A percentile compares a stretch with the other conserved stretches of the same genome.
Evolutionary conservation across 2,329 filamentous ascomycete species (phyloP).

Genomic region (Ilyonectria robusta): DNA sequence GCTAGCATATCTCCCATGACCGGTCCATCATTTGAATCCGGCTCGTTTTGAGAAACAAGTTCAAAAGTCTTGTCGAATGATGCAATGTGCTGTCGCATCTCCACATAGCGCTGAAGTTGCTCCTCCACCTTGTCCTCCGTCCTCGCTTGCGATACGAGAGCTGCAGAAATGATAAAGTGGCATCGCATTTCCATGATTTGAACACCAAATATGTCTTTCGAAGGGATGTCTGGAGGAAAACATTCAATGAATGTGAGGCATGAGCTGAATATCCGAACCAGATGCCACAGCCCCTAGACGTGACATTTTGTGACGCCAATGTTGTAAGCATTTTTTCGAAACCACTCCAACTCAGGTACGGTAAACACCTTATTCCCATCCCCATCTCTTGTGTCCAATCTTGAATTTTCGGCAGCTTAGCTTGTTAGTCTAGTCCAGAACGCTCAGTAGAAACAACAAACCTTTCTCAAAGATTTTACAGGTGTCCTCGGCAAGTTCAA

Average conservation of each 20-base stretch:
- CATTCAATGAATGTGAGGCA: conserved; percentile 67
- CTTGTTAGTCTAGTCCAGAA: conserved; percentile 25
- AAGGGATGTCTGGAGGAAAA: conserved; percentile 64
- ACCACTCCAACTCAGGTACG: conserved; percentile 82
- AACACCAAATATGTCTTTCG: conserved; percentile 62
- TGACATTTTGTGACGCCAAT: conserved; percentile 74
- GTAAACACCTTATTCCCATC: conserved; percentile 68
- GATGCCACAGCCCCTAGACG: conserved; percentile 65
- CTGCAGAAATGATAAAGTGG: conserved; percentile 74
- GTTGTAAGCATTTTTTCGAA: conserved; percentile 87
- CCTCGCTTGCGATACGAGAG: conserved; percentile 66
- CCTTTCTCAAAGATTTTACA: conserved; percentile 66
- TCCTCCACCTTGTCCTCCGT: conserved; percentile 63
- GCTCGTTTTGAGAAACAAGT: conserved; percentile 55
- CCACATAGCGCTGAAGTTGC: conserved; percentile 73
- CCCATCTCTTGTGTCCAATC: conserved; percentile 55
- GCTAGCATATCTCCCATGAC: conserved; percentile 66
- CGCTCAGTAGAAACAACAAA: conserved; percentile 39
- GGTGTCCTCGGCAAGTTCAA: conserved; percentile 61
- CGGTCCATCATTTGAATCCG: conserved; percentile 58
- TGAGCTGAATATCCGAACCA: conserved; percentile 69
- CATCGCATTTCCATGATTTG: conserved; percentile 76
- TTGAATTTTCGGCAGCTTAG: conserved; percentile 47
- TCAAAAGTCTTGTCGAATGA: conserved; percentile 74
- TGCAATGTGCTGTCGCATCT: conserved; percentile 71